Conservation (phyloP, 495 filamentous ascomycete genomes). For the Xylaria longipes region DNA sequence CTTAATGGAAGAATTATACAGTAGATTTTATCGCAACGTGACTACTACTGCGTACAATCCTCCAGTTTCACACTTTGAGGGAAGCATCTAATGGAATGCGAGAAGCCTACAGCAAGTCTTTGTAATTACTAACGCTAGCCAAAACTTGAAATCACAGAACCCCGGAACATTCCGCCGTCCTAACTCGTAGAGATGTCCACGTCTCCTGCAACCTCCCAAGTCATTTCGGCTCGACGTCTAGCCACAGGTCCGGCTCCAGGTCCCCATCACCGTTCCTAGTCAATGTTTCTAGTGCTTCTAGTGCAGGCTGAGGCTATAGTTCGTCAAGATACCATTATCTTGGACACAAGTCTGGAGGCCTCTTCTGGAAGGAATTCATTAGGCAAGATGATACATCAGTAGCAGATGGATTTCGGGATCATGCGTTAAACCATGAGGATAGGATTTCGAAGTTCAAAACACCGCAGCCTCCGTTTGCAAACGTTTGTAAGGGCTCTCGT, state of each 20-base stretch:
- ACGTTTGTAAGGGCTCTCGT: neutral
- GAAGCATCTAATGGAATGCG: neutral
- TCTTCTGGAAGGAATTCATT: constrained; percentile 10
- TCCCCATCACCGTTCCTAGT: neutral
- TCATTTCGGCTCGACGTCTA: constrained; percentile 13
- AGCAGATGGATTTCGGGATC: neutral
- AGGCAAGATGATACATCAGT: neutral
- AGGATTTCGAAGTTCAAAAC: neutral
- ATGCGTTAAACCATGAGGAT: neutral
- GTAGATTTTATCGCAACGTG: constrained; percentile 1
- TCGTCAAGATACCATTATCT: neutral
- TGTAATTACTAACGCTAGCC: neutral
- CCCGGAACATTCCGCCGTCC: neutral
- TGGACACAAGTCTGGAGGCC: constrained; percentile 1
- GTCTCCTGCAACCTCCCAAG: neutral
- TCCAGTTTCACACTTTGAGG: constrained; percentile 12
- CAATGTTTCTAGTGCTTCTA: neutral
- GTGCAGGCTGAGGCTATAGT: neutral
- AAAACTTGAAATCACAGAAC: constrained; percentile 5
- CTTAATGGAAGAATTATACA: constrained; percentile 10
- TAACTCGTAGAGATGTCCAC: neutral
- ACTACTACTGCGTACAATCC: neutral
- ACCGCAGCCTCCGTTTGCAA: neutral
- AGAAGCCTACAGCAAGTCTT: neutral
- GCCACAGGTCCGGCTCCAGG: constrained; percentile 10